Evolutionary conservation across 139 green algal genomes (phyloP).

Genomic region (Klebsormidium nitens): DNA sequence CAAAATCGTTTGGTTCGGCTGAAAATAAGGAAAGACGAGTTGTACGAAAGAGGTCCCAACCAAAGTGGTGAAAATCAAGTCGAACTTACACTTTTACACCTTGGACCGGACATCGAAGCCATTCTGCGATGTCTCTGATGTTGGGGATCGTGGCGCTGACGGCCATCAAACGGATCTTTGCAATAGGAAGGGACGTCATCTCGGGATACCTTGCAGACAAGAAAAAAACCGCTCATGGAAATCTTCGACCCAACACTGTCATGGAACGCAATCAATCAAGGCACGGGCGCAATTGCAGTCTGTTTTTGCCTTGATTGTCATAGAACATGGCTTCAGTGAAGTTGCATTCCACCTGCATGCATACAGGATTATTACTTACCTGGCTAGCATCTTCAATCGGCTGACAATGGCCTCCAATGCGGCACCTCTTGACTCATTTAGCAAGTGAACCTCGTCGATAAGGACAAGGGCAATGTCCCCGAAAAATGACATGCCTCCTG

Average conservation of each 20-base stretch:
- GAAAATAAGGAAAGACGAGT: neutral
- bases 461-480: conserved; percentile 15
- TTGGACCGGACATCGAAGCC: conserved; percentile 45
- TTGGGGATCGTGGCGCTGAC: conserved; percentile 87
- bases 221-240: too few species aligned
- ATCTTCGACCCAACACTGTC: too few species aligned
- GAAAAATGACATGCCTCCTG: conserved; percentile 24
- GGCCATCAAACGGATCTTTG: conserved; percentile 72
- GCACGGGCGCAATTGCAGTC: too few species aligned
- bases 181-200: conserved; percentile 51
- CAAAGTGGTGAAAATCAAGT: conserved; percentile 1
- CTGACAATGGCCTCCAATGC: conserved; percentile 38
- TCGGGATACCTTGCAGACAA: conserved; percentile 30
- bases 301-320: too few species aligned
- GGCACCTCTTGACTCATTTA: conserved; percentile 29
- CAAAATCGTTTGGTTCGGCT: neutral
- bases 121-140: conserved; percentile 63
- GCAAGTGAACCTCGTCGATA: conserved; percentile 35
- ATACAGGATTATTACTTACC: too few species aligned
- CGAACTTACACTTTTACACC: neutral
- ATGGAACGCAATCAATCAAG: too few species aligned
- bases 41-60: neutral
- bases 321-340: too few species aligned
- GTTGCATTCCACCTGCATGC: too few species aligned
- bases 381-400: conserved; percentile 39